Base-by-base conservation (phyloP, 108 stramenopile species). In the Pseudonitzschia delicatissima region DNA sequence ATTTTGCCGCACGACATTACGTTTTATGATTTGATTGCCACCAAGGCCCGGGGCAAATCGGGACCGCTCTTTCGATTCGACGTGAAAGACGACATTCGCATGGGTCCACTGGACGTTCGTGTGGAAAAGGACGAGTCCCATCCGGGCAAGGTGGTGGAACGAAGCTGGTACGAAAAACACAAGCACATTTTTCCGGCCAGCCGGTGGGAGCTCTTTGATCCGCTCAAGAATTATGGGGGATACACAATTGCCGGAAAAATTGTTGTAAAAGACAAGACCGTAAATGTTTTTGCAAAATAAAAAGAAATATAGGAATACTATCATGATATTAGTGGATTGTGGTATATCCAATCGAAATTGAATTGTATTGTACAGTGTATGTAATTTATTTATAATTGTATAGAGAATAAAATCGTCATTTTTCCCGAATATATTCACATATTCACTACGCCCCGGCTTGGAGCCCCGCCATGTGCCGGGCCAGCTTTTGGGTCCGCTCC, bases 151-250 rank as follows among this genome's bases (percentile, higher is more conserved):
- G 91, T 98, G 33, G 94, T 96, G 4, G 92, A 96, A 55, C 81
- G 97, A 37, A 55, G 84, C 18, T 99, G 97, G 97, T 97, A 96
- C 70, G 97, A 99, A 68, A 73, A 91, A 29, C 98, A 98, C 79
- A 98, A 98, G 59, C 98, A 99, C 66, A 96, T 99, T 35, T 99
- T 98, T 71, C 98, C 98, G 8, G 97, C 97, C 2, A 84, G 77
- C 63, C 90, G 97, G 21, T 99, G 97, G 98, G 97, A 99, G 71
- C 65, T 94, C 25, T 98, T 88, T 64, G 97, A 98, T 67, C 97
- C 97, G 3, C 76, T 79, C 21, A 91, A 91, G 61, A 94, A 93
- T 40, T 91, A 93, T 68, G 94, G 92, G 29, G 72, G 45, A 4
- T 98, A 96, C 63, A 94, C 94, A 18, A 96, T 96, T 71, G 65